Evolutionary conservation across 78 protist species (phyloP).

Genomic region (Dictyostelium firmibasis): DNA sequence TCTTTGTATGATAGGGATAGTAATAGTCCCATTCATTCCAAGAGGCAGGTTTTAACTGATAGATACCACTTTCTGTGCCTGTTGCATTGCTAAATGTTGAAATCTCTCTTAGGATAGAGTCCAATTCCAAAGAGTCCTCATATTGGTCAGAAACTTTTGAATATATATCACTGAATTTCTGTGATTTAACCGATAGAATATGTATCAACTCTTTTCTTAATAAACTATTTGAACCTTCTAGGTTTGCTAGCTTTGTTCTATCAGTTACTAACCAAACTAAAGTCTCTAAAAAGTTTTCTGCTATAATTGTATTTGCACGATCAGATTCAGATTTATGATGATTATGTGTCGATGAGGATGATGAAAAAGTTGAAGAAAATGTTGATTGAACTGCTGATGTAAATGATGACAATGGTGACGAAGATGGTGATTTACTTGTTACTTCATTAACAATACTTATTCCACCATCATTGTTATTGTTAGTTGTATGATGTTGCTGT

Average conservation of each 20-base stretch:
- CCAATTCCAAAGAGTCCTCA: neutral
- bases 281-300: constrained; percentile 6
- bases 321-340: constrained; percentile 9
- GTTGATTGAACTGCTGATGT: neutral
- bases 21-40: constrained; percentile 50
- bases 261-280: constrained; percentile 23
- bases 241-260: constrained; percentile 3
- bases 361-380: neutral
- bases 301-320: neutral
- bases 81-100: neutral
- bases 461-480: neutral
- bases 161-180: neutral
- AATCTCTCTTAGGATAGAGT: neutral
- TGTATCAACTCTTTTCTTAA: constrained; percentile 14
- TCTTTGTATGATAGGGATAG: constrained; percentile 28
- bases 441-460: neutral
- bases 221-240: neutral
- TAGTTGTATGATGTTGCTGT: neutral
- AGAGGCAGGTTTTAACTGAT: neutral
- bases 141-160: neutral
- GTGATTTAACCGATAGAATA: neutral
- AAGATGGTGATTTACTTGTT: neutral
- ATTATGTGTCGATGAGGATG: neutral
- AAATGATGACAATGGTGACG: neutral
- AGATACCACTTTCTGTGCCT: constrained; percentile 30